A percentile compares a stretch with the other conserved stretches of the same genome.
These are phyloP conservation scores for Tagetes erecta DNA, from an alignment of 129 eudicot genomes.

Conservation along the genomic window DNA sequence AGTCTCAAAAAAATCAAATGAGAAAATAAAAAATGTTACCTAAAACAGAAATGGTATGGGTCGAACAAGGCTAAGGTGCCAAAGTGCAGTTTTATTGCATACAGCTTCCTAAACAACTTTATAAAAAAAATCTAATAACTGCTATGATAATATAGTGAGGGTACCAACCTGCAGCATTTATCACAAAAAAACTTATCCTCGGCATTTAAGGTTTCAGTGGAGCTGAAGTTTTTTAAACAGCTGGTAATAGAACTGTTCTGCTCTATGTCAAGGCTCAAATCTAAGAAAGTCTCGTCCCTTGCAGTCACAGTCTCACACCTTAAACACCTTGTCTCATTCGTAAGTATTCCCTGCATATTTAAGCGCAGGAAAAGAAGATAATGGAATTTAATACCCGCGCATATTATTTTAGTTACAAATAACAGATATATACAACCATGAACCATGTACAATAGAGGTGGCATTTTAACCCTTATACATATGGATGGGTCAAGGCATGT, in stretches of 20 bases:
- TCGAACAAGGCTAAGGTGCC: not conserved
- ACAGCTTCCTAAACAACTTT: not conserved
- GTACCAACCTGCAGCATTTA: constrained; percentile 62
- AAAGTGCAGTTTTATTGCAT: not conserved
- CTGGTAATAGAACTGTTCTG: constrained; percentile 73
- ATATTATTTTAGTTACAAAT: not conserved
- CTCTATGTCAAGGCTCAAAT: constrained; percentile 8
- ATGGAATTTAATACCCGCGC: constrained; percentile 1
- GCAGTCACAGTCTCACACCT: constrained; percentile 96
- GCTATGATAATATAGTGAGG: not conserved
- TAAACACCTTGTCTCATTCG: constrained; percentile 86
- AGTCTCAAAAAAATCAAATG: not conserved
- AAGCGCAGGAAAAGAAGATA: not conserved
- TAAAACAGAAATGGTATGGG: not conserved
- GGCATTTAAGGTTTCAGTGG: constrained; percentile 87
- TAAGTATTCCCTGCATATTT: constrained; percentile 74
- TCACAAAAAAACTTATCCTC: constrained; percentile 55
- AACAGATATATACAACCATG: not conserved
- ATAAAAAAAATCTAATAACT: not conserved
- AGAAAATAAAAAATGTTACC: not conserved
- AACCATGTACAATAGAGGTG: too few species aligned
- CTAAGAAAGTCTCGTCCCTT: constrained; percentile 43
- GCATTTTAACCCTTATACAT: too few species aligned
- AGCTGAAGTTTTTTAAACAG: constrained; percentile 90
- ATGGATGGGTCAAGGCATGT: too few species aligned